Conservation (phyloP, 2,329 filamentous ascomycete species). For the Aspergillus aculeatus region DNA sequence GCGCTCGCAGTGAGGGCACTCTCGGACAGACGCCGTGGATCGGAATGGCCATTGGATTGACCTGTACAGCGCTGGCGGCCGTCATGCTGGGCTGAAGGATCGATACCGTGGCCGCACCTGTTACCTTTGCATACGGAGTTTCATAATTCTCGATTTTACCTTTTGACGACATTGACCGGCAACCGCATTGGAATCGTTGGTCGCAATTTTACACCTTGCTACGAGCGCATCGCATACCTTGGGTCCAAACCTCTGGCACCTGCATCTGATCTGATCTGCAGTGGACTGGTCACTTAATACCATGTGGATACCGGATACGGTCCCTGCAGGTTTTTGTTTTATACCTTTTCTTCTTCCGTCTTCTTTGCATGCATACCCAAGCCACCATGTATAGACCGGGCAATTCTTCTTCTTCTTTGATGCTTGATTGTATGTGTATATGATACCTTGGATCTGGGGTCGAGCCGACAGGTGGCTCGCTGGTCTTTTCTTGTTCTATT, state of each 20-base stretch:
- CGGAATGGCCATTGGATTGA: constrained; percentile 42
- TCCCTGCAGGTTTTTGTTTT: constrained; percentile 13
- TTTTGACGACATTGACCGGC: constrained; percentile 14
- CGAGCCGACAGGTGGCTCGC: not conserved
- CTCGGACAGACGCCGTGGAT: constrained; percentile 43
- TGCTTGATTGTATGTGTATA: constrained; percentile 32
- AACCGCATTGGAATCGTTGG: not conserved
- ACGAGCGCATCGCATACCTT: constrained; percentile 20
- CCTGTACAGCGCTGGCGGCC: constrained; percentile 39
- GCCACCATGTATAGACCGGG: constrained; percentile 29
- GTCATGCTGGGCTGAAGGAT: constrained; percentile 37
- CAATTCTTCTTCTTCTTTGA: constrained; percentile 7
- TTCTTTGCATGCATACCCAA: constrained; percentile 26
- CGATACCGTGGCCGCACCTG: too few relatives aligned
- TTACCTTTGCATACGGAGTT: constrained; percentile 20
- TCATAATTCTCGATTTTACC: constrained; percentile 11
- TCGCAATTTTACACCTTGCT: constrained; percentile 6
- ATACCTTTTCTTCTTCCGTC: constrained; percentile 15
- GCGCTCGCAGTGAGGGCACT: constrained; percentile 38
- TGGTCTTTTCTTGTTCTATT: not conserved
- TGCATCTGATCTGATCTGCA: constrained; percentile 19
- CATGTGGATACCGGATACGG: constrained; percentile 9
- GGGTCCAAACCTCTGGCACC: not conserved
- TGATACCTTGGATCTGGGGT: constrained; percentile 31
- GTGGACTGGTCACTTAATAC: constrained; percentile 16